Base-by-base conservation (phyloP, 306 rosid genomes). In the Begonia peltatifolia region DNA sequence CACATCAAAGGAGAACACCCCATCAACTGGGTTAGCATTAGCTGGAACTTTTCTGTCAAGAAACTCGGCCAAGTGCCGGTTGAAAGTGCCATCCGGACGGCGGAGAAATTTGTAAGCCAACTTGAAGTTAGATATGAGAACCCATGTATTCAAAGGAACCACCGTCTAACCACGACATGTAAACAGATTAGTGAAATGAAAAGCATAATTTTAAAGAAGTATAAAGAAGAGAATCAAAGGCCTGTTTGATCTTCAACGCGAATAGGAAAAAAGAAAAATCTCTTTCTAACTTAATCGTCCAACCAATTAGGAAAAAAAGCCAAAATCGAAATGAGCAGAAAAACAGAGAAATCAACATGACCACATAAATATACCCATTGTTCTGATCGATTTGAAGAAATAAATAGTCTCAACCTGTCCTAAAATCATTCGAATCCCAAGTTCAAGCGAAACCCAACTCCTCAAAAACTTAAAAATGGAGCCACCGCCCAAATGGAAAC, bases 61-160 rank as follows among this genome's bases (percentile, higher is more conserved):
- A 44, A 83, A 90, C 71, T 90, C 99, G 12, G 99, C 99, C 58
- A 90, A 70, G 65, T 90, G 92, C 53, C 99, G 84, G 70, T 90
- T 86, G 77, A 90, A 90, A 41, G 92, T 83, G 6, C 99, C 99
- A 54, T 90, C 99, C 43, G 96, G 96, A 2, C 93, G 99, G 6
- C 99, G 99, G 1, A 90, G 99, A 69, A 90, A 94, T 66, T 81
- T 90, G 76, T 90, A 90, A 12, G 99, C 80, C 67, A 90, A 52
- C 86, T 90, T 90, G 69, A 90, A 90, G 68, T 86, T 83, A 46
- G 99, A 90, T 72, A 90, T 90, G 55, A 90, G 78, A 61, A 90
- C 99, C 99, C 99, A 90, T 74, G 93, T 90, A 63, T 90, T 90
- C 61, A 86, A 64, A 7, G 99, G 99, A 56, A 90, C 99, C 77